A percentile compares a stretch with the other conserved stretches of the same genome.
These are phyloP conservation scores for Acer campestre DNA, from an alignment of 345 rosid species.

Conservation along the genomic window DNA sequence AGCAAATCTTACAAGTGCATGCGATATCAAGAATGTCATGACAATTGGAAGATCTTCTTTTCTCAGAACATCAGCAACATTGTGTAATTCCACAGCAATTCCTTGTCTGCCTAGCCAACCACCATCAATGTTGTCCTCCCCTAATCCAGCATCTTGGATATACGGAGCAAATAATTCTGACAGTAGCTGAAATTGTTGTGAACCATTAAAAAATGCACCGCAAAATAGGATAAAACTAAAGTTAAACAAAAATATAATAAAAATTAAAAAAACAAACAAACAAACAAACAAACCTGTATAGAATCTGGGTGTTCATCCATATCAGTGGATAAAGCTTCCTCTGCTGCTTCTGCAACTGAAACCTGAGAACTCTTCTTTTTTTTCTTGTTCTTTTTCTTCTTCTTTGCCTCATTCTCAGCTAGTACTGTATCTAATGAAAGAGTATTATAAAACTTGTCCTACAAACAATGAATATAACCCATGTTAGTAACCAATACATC, in stretches of 20 bases:
- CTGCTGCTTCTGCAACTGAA: too few species aligned
- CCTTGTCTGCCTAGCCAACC: conserved; percentile 97
- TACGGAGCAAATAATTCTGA: conserved; percentile 86
- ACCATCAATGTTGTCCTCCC: conserved; percentile 67
- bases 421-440: too few species aligned
- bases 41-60: conserved; percentile 95
- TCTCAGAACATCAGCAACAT: conserved; percentile 87
- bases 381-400: too few species aligned
- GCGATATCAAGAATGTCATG: conserved; percentile 93
- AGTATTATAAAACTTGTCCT: too few species aligned
- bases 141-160: conserved; percentile 62
- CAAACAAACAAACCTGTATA: conserved; percentile 58
- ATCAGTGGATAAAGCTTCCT: conserved; percentile 62
- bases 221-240: conserved; percentile 16
- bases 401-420: too few species aligned
- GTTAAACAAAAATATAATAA: too few species aligned
- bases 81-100: conserved; percentile 81
- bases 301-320: conserved; percentile 87
- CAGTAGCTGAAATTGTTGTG: conserved; percentile 63
- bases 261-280: too few species aligned
- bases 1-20: conserved; percentile 69
- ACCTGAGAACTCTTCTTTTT: too few species aligned
- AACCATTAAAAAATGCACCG: conserved; percentile 25
- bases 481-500: too few species aligned
- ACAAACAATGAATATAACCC: too few species aligned